These are phyloP conservation scores for Amphichorda felina DNA, from an alignment of 2,329 filamentous ascomycete genomes.

Conservation along the genomic window DNA sequence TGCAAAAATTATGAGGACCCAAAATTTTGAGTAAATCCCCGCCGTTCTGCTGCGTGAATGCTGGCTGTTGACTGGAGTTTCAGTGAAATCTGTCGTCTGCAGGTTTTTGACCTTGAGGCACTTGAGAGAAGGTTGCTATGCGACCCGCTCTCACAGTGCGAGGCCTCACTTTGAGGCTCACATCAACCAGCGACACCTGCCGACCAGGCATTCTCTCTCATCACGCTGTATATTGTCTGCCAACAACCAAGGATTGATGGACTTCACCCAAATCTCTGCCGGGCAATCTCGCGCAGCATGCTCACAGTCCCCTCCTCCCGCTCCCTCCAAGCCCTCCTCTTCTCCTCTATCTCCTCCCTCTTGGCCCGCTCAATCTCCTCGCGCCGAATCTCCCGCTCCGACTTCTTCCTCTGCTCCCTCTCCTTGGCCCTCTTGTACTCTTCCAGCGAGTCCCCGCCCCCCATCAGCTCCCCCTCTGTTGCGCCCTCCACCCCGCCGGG, in stretches of 20 bases:
- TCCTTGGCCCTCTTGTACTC: conserved; percentile 59
- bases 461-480: conserved; percentile 68
- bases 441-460: conserved; percentile 50
- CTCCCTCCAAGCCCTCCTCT: conserved; percentile 53
- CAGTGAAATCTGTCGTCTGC: no score
- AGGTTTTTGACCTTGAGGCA: no score
- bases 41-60: no score
- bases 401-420: conserved; percentile 61
- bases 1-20: no score
- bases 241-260: neutral
- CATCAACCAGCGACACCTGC: no score
- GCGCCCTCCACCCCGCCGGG: conserved; percentile 39
- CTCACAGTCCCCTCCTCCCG: conserved; percentile 80
- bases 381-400: conserved; percentile 68
- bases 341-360: conserved; percentile 70
- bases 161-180: no score
- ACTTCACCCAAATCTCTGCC: conserved; percentile 57
- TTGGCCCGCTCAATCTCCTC: conserved; percentile 71
- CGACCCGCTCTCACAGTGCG: no score
- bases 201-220: no score
- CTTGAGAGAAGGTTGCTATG: no score
- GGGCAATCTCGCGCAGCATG: conserved; percentile 68
- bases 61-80: no score
- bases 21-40: no score
- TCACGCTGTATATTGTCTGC: neutral